Base-by-base conservation (phyloP, 768 basidiomycete species). In the Lentinula edodes region DNA sequence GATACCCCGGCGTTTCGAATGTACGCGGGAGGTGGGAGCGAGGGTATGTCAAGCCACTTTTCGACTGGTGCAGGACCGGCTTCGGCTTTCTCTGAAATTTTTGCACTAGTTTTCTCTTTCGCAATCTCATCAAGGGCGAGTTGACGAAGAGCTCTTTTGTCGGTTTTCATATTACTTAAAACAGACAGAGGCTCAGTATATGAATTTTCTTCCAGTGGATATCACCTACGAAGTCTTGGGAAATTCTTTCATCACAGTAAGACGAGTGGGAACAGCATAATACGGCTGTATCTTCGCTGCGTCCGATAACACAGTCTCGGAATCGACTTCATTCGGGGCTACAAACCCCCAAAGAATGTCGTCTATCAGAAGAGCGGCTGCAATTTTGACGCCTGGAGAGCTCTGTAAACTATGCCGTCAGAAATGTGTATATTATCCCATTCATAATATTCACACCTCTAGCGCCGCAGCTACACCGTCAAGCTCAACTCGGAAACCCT, bases 401-500 rank as follows among this genome's bases (percentile, higher is more conserved):
- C 76, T 78, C 80, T 82, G 54, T 32, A 8, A 7, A 56, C 8
- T 6, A 15, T 2, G 16, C 18, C 5, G 9, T 58, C 57, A n/a
- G 51, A 52, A 18, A 63, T 16, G 10, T 62, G 54, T 9, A 63
- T 58, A 16, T 66, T 36, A n/a, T 55, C 63, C 35, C 64, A 66
- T n/a, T 66, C 61, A 23, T 43, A 36, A 1, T 9, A 3, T 34
- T 53, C 71, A 60, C 45, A 83, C 83, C 75, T 83, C 78, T 81
- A 87, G 83, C 5, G 83, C 83, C 20, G 78, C 79, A 2, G 83
- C 76, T 6, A 87, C 84, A 3, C 85, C 85, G 62, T 85, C 85
- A 8, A 87, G 74, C 67, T 87, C 85, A 12, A 87, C 82, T 34
- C 85, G 80, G 73, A 87, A 87, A 4, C 84, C 85, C 76, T 84